phyloP scores from a whole-genome alignment of 2,329 filamentous ascomycete genomes.

The Escovopsis sp. region DNA sequence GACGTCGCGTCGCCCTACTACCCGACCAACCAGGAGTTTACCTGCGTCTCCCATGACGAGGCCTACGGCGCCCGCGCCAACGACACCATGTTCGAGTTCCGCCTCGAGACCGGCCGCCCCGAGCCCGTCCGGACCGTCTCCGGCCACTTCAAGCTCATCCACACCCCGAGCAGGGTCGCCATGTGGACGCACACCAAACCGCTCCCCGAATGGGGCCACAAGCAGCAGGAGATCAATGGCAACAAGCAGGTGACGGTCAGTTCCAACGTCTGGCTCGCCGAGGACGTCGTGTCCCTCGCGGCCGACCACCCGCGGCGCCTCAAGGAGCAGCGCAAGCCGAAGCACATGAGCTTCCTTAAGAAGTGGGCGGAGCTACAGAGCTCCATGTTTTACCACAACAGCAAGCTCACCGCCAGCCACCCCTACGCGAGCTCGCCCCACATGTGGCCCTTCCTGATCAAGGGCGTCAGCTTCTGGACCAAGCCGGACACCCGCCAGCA shows the following conservation, averaged over 20 bases:
- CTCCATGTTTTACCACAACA: constrained; percentile 99
- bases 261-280: constrained; percentile 89
- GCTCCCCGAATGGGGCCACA: constrained; percentile 93
- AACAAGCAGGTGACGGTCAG: constrained; percentile 88
- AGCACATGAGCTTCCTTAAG: constrained; percentile 69
- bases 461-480: constrained; percentile 98
- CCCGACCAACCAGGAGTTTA: constrained; percentile 98
- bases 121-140: constrained; percentile 73
- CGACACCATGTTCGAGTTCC: constrained; percentile 86
- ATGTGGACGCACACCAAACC: constrained; percentile 98
- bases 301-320: constrained; percentile 56
- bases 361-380: constrained; percentile 96
- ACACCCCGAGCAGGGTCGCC: constrained; percentile 86
- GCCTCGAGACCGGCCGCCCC: constrained; percentile 71
- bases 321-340: constrained; percentile 65
- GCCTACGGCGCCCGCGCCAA: constrained; percentile 61
- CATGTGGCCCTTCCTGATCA: constrained; percentile 94
- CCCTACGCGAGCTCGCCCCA: constrained; percentile 90
- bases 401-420: constrained; percentile 89
- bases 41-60: constrained; percentile 58
- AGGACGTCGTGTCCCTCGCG: constrained; percentile 72
- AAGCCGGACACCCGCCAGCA: constrained; percentile 88
- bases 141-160: constrained; percentile 89
- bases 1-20: constrained; percentile 94
- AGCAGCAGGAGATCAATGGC: constrained; percentile 97